Base-by-base conservation (phyloP, 768 basidiomycete species). In the Phaffia tasmanica region DNA sequence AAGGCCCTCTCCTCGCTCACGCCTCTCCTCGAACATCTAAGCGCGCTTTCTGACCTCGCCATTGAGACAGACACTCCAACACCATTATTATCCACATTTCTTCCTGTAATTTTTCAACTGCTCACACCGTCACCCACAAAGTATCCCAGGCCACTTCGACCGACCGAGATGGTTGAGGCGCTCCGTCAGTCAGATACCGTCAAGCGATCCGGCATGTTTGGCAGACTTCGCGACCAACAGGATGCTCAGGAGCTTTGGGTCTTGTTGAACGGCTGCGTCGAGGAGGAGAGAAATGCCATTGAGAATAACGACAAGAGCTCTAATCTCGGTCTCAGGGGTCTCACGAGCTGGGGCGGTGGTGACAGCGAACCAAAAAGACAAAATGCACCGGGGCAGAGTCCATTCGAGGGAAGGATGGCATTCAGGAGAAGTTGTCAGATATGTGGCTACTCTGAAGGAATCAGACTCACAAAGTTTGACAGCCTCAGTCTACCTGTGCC, bases 171-270 rank as follows among this genome's bases (percentile, higher is more conserved):
- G 35, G 42, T 69, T 58, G 62, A 69, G 18, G 67, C 67, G 7
- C 57, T 69, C 49, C 42, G 32, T 30, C 25, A 49, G 16, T n/a
- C 32, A 9, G 29, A n/a, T 4, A 63, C 49, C n/a, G 49, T 64
- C 49, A 47, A 42, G 30, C 25, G 47, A n/a, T 50, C 59, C 16
- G 66, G 66, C 30, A 54, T 69, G 53, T 69, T 69, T 32, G 59
- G 54, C 19, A 54, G 66, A 8, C 57, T 64, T 50, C 42, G 67
- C 14, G 67, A 69, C 14, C 62, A 69, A 42, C 67, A 69, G 46
- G 67, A 69, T 29, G 67, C 67, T 1, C 67, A 69, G 19, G 67
- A 69, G 47, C 57, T 69, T 18, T 69, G 62, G 62, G 57, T 57
- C 25, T 23, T 69, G 25, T 51, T 69, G 9, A 35, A 57, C 32